Base-by-base conservation (phyloP, 176 grass and related monocot species). In the Hyparrhenia diplandra region DNA sequence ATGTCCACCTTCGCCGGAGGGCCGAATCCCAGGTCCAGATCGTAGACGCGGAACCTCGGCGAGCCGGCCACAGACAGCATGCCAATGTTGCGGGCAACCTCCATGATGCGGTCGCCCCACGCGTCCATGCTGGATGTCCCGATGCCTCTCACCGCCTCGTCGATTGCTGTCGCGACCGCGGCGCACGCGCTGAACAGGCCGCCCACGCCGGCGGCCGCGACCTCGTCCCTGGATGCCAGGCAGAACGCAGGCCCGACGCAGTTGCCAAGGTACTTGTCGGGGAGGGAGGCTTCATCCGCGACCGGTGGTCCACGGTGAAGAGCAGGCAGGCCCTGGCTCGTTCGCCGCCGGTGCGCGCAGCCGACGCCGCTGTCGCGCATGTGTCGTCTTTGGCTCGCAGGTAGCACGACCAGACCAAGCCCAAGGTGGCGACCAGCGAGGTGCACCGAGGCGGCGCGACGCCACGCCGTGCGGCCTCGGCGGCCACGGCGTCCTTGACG, bases 231-330 rank as follows among this genome's bases (percentile, higher is more conserved):
- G 6, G 60, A 29, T 1, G 39, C 59, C 16, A 64, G 23, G 67
- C 10, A 16, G 41, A 41, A 30, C 74, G 64, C 65, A 35, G 20
- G 16, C 36, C 73, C 72, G 7, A 94, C 28, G 76, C 92, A 91
- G 77, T 91, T 94, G 43, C 92, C 92, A 52, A 91, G 85, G 73
- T 91, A 94, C 65, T 31, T 60, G 36, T 8, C 74, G 27, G 89
- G 86, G 34, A 91, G 0, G 8, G 80, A 20, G 83, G 89, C 10
- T 32, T 23, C 63, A 86, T 39, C 32, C 80, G 51, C 1, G 46
- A 12, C 30, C 92, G 74, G 64, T 78, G 85, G 45, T 91, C 89
- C 4, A 82, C 68, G 5, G 77, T 55, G 62, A 94, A 84, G 1
- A 24, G 16, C 8, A 91, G 0, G 47, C 46, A 71, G 0, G 82